phyloP scores from a whole-genome alignment of 768 basidiomycete species.

The Phanerodontia chrysosporium region DNA sequence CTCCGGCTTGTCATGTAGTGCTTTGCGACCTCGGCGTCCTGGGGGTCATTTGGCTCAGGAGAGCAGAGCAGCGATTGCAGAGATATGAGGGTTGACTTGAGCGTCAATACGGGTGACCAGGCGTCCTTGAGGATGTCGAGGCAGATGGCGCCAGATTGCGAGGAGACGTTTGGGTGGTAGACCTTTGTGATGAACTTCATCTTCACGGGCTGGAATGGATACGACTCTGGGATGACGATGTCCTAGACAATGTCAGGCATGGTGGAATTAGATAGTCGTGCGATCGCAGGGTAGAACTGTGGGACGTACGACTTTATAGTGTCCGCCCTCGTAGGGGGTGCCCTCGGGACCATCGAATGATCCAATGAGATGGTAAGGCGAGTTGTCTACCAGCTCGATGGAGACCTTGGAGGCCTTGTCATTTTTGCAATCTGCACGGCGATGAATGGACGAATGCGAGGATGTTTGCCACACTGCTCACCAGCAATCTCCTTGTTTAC shows the following conservation, averaged over 20 bases:
- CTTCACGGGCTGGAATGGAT: slow-evolving; percentile 92
- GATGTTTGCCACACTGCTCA: slow-evolving; percentile 23
- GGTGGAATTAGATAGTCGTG: not conserved
- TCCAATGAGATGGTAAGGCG: slow-evolving; percentile 88
- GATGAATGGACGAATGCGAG: not conserved
- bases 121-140: slow-evolving; percentile 86
- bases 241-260: too few species aligned
- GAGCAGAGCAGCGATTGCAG: slow-evolving; percentile 90
- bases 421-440: slow-evolving; percentile 79
- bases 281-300: not conserved
- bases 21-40: slow-evolving; percentile 97
- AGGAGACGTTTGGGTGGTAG: slow-evolving; percentile 94
- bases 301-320: slow-evolving; percentile 79
- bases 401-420: slow-evolving; percentile 86
- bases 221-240: slow-evolving; percentile 87
- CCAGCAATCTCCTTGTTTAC: slow-evolving; percentile 94
- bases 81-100: slow-evolving; percentile 94
- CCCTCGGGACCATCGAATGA: slow-evolving; percentile 89
- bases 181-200: slow-evolving; percentile 98
- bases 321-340: slow-evolving; percentile 91
- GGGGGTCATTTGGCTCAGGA: slow-evolving; percentile 94
- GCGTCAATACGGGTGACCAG: slow-evolving; percentile 93
- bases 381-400: slow-evolving; percentile 85
- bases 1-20: slow-evolving; percentile 87
- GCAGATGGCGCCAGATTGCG: slow-evolving; percentile 92